Evolutionary conservation across 202 grass and related monocot genomes (phyloP).

Genomic region (Carex arenaria): DNA sequence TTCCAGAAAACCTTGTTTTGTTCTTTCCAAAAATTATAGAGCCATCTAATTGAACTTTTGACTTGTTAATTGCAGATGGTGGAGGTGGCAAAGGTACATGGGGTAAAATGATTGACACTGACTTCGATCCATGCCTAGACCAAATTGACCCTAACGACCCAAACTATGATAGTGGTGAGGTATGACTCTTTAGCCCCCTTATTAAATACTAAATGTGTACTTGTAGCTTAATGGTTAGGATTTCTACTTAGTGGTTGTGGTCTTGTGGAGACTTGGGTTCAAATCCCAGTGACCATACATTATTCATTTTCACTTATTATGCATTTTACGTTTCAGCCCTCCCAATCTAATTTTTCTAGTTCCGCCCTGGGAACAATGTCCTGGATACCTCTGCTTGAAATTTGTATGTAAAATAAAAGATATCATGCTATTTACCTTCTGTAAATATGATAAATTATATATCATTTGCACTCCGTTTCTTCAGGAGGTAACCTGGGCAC

Average conservation of each 20-base stretch:
- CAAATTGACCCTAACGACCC: constrained; percentile 95
- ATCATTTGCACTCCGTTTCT: background rate
- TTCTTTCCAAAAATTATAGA: constrained; percentile 2
- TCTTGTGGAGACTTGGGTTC: too few relatives aligned
- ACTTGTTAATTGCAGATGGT: constrained; percentile 60
- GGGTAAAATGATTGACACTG: constrained; percentile 86
- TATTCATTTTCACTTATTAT: too few relatives aligned
- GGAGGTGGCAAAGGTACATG: constrained; percentile 94
- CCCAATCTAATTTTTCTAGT: too few relatives aligned
- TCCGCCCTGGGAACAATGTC: background rate
- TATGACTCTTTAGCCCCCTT: constrained; percentile 31
- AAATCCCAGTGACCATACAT: too few relatives aligned
- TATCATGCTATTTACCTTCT: background rate
- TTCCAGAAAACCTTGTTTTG: background rate
- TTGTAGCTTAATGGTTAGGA: too few relatives aligned
- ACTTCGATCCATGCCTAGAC: constrained; percentile 56
- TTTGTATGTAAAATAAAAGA: background rate
- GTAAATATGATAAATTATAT: background rate
- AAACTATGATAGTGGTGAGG: constrained; percentile 98
- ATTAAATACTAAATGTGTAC: too few relatives aligned
- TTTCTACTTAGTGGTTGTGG: too few relatives aligned
- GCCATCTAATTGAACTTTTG: background rate
- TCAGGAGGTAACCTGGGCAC: background rate
- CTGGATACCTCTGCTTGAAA: background rate
- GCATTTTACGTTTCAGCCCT: too few relatives aligned